Evolutionary conservation across 352 stramenopile genomes (phyloP).

Genomic region (Discostella stelligera): DNA sequence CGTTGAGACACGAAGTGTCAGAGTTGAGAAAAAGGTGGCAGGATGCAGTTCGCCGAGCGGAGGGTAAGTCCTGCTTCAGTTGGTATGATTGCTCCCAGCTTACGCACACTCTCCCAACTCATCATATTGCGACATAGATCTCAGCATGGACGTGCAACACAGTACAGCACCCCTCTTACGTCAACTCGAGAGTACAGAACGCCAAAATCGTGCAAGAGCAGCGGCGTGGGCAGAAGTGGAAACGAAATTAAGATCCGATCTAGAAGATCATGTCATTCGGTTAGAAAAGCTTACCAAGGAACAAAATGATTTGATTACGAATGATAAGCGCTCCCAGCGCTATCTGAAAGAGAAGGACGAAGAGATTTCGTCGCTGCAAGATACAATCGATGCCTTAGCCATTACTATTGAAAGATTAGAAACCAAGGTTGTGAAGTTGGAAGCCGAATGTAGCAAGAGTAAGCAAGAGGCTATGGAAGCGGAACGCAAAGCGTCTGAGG

Average conservation of each 20-base stretch:
- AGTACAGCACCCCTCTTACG: conserved; percentile 69
- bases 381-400: conserved; percentile 30
- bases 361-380: conserved; percentile 37
- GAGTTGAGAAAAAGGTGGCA: conserved; percentile 77
- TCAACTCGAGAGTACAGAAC: conserved; percentile 73
- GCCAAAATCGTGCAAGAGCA: conserved; percentile 59
- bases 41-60: conserved; percentile 69
- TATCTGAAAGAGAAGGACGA: conserved; percentile 53
- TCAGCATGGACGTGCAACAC: conserved; percentile 75
- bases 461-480: conserved; percentile 57
- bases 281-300: conserved; percentile 66
- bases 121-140: conserved; percentile 27
- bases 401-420: conserved; percentile 43
- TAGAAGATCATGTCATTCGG: conserved; percentile 71
- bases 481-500: conserved; percentile 67
- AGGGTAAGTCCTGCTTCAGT: conserved; percentile 47
- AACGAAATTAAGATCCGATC: conserved; percentile 59
- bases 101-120: conserved; percentile 7
- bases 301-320: conserved; percentile 58
- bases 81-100: background rate
- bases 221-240: conserved; percentile 65
- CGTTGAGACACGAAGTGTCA: conserved; percentile 68
- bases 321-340: conserved; percentile 53
- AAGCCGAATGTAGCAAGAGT: conserved; percentile 40
- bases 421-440: conserved; percentile 45